phyloP scores from a whole-genome alignment of 108 stramenopile species.

The Mayamaea pseudoterrestris region DNA sequence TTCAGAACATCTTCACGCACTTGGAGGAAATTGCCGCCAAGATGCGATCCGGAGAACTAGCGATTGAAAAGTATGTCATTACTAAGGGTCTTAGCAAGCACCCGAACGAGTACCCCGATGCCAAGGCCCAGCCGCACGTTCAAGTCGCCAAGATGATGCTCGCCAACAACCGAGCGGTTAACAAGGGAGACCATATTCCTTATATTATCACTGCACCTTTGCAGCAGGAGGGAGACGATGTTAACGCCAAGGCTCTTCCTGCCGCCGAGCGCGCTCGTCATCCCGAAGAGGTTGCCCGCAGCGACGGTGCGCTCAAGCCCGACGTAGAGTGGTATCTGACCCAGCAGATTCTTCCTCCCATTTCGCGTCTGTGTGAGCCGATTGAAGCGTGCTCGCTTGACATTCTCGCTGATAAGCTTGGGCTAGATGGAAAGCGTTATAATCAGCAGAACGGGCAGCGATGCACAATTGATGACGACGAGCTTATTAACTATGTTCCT shows the following conservation, averaged over 20 bases:
- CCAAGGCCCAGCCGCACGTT: constrained; percentile 90
- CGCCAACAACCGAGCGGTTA: constrained; percentile 81
- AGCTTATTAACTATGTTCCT: constrained; percentile 67
- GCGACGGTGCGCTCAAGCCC: constrained; percentile 61
- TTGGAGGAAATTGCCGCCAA: constrained; percentile 78
- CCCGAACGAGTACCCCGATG: constrained; percentile 97
- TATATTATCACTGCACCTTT: constrained; percentile 84
- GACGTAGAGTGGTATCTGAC: constrained; percentile 97
- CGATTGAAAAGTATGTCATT: constrained; percentile 89
- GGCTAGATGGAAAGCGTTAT: constrained; percentile 62
- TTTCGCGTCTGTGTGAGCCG: constrained; percentile 95
- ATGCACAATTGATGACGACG: constrained; percentile 47
- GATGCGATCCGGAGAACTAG: constrained; percentile 78
- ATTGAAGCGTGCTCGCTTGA: constrained; percentile 87
- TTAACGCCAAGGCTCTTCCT: constrained; percentile 17
- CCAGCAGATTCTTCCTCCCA: constrained; percentile 95
- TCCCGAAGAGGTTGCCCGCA: constrained; percentile 86
- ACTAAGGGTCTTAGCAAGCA: constrained; percentile 99
- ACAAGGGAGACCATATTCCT: constrained; percentile 97
- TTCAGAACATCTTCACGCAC: constrained; percentile 81
- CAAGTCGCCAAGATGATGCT: constrained; percentile 95
- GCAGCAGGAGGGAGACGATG: constrained; percentile 12
- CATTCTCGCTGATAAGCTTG: constrained; percentile 62
- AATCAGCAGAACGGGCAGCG: constrained; percentile 12
- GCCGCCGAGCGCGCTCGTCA: constrained; percentile 77